phyloP scores from a whole-genome alignment of 1,284 basidiomycete genomes.

The Farysia itapuensis region DNA sequence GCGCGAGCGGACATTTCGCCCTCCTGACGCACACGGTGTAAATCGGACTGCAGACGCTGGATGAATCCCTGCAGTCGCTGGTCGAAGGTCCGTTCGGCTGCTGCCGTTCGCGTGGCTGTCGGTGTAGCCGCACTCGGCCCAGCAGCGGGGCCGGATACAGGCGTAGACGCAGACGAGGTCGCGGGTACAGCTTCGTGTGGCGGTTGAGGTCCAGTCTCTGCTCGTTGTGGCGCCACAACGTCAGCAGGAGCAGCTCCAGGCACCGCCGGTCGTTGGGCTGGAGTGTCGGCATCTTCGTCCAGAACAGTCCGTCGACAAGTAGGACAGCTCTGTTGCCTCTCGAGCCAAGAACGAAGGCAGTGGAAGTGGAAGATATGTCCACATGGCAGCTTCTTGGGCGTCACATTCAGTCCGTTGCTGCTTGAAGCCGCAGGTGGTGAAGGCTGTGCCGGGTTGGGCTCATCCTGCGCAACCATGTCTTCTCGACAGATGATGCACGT shows the following conservation, averaged over 20 bases:
- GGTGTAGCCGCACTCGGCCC: not conserved
- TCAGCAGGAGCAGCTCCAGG: not conserved
- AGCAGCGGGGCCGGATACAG: no score
- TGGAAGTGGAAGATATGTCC: constrained; percentile 98
- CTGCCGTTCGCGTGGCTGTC: not conserved
- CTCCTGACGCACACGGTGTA: constrained; percentile 37
- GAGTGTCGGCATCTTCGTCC: no score
- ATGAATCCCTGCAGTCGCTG: constrained; percentile 26
- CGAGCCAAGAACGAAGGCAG: constrained; percentile 94
- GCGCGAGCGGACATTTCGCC: constrained; percentile 16
- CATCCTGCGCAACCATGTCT: constrained; percentile 69
- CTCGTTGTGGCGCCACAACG: not conserved
- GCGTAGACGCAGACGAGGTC: no score
- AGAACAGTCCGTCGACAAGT: constrained; percentile 92
- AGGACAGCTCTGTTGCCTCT: constrained; percentile 87
- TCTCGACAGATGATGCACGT: constrained; percentile 99
- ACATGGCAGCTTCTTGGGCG: constrained; percentile 92
- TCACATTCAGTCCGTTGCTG: constrained; percentile 68
- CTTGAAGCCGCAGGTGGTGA: not conserved
- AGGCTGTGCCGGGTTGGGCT: not conserved
- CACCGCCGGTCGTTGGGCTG: no score
- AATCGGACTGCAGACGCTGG: constrained; percentile 26
- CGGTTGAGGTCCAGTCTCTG: not conserved
- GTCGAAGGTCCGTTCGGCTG: constrained; percentile 12
- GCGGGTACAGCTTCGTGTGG: not conserved